Conservation (phyloP, 202 grass and related monocot genomes). For the Panicum hallii region DNA sequence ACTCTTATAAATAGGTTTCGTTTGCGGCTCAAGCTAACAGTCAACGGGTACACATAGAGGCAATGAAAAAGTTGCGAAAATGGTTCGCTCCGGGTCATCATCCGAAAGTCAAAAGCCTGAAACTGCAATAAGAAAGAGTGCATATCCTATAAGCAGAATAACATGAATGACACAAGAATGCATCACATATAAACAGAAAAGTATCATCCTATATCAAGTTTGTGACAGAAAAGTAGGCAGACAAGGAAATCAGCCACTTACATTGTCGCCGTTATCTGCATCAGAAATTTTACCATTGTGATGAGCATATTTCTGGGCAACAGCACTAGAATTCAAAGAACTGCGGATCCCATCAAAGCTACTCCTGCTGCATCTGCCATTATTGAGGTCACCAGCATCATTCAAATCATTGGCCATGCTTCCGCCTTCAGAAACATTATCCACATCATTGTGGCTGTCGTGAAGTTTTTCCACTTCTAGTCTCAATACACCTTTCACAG, state of each 20-base stretch:
- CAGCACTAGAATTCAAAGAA: conserved; percentile 59
- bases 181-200: conserved; percentile 35
- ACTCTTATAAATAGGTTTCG: conserved; percentile 91
- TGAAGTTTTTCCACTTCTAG: conserved; percentile 97
- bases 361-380: conserved; percentile 61
- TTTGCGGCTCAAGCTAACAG: conserved; percentile 92
- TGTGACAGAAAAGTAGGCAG: conserved; percentile 40
- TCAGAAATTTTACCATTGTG: conserved; percentile 52
- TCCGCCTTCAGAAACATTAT: conserved; percentile 91
- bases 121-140: conserved; percentile 69
- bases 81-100: conserved; percentile 86
- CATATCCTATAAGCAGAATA: conserved; percentile 7
- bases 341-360: conserved; percentile 66
- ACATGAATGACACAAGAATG: conserved; percentile 22
- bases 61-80: conserved; percentile 94
- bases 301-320: conserved; percentile 54
- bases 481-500: conserved; percentile 90
- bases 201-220: neutral
- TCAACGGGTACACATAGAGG: conserved; percentile 94
- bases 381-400: conserved; percentile 65
- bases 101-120: conserved; percentile 87
- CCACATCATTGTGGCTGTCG: conserved; percentile 57
- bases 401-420: conserved; percentile 81
- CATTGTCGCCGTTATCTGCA: conserved; percentile 69
- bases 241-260: conserved; percentile 53